A percentile compares a stretch with the other conserved stretches of the same genome.
Evolutionary conservation across 1,284 basidiomycete species (phyloP).

Genomic region (Boletus sp.): DNA sequence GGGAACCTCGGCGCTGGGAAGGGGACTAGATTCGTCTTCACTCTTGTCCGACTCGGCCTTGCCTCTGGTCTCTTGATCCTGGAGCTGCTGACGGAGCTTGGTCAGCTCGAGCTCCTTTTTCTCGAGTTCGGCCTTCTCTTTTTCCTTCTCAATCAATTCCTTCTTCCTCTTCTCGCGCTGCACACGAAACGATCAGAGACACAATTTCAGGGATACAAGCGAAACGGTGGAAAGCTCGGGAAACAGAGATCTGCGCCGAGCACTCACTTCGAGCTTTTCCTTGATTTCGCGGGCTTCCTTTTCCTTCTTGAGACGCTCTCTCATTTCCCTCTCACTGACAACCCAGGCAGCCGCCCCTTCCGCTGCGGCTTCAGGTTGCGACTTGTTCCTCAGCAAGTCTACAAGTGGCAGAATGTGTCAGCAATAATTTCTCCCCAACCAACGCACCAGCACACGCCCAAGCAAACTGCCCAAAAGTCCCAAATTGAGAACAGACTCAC

Average conservation of each 20-base stretch:
- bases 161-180: slow-evolving; percentile 59
- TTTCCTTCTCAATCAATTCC: slow-evolving; percentile 44
- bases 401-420: slow-evolving; percentile 17
- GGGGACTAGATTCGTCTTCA: slow-evolving; percentile 31
- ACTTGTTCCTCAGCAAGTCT: slow-evolving; percentile 80
- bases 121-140: slow-evolving; percentile 38
- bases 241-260: slow-evolving; percentile 15
- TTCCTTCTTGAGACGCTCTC: slow-evolving; percentile 64
- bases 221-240: slow-evolving; percentile 15
- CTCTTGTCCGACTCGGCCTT: slow-evolving; percentile 36
- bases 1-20: slow-evolving; percentile 15
- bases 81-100: slow-evolving; percentile 47
- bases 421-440: slow-evolving; percentile 12
- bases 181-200: slow-evolving; percentile 20
- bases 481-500: slow-evolving; percentile 46
- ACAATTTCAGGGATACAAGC: slow-evolving; percentile 1
- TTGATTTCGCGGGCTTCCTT: slow-evolving; percentile 62
- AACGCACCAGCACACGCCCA: slow-evolving; percentile 15
- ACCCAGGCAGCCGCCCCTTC: slow-evolving; percentile 66
- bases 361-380: slow-evolving; percentile 67
- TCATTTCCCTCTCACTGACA: slow-evolving; percentile 62
- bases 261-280: slow-evolving; percentile 58
- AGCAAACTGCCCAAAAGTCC: slow-evolving; percentile 8
- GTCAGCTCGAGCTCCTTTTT: slow-evolving; percentile 38
- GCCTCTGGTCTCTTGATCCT: slow-evolving; percentile 46